Base-by-base conservation (phyloP, 1,139 yeast genomes). In the Scheffersomyces lignicola region DNA sequence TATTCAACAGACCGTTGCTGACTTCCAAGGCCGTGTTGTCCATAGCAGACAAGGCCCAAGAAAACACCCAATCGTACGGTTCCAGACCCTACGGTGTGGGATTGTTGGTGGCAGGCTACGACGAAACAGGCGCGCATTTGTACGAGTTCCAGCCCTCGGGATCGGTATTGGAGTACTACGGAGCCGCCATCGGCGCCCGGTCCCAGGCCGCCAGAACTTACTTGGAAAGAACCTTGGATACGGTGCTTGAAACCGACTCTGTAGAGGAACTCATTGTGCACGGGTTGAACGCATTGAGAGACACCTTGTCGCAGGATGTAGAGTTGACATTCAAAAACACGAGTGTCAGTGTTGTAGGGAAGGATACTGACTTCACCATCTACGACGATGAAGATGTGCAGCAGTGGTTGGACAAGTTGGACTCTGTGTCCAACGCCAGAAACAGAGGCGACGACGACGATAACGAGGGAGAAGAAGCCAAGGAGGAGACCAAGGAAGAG, bases 21-120 rank as follows among this genome's bases (percentile, higher is more conserved):
- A 80, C 92, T 16, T 79, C 84, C 35, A 81, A 83, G 48, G 96
- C 97, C 2, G 96, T 88, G 11, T 73, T 79, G 49, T 69, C 90
- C 37, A 79, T 92, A 54, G 96, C 97, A 24, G 97, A 90, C 62
- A 92, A 92, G 67, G 98, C 99, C 0, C 99, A 92, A 65, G 83
- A 80, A 49, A 92, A 92, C 64, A 92, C 99, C 31, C 98, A 92
- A 65, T 82, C 88, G 41, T 89, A 92, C 53, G 98, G 97, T 8
- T 83, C 94, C 11, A 81, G 98, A 60, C 98, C 98, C 10, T 92
- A 92, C 57, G 99, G 99, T 45, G 98, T 92, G 14, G 99, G 98
- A 4, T 72, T 92, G 45, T 69, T 92, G 42, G 78, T 92, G 35
- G 82, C 88, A n/a, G 99, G 99, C 14, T 78, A 78, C 56, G 99